A percentile compares a stretch with the other conserved stretches of the same genome.
Conservation (phyloP, 2,329 filamentous ascomycete genomes). For the Xylaria sp. region DNA sequence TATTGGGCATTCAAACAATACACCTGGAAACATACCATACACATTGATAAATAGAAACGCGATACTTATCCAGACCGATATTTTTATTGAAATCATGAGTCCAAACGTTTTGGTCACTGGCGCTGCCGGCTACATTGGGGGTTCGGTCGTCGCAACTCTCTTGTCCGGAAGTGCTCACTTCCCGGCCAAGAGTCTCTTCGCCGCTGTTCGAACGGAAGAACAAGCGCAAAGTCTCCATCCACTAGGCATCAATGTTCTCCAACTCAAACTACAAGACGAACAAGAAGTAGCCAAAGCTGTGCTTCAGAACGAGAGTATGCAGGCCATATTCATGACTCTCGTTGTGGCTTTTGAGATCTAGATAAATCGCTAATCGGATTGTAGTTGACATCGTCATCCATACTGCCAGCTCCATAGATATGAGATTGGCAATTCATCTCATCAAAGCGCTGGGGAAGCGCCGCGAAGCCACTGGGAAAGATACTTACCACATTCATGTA, state of each 20-base stretch:
- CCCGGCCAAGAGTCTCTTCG: constrained; percentile 44
- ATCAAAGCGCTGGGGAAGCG: constrained; percentile 51
- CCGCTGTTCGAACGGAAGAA: constrained; percentile 51
- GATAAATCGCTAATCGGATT: constrained; percentile 39
- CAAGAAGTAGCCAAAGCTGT: constrained; percentile 32
- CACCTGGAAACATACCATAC: not conserved
- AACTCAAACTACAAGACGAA: constrained; percentile 50
- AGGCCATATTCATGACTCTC: not conserved
- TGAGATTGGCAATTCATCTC: constrained; percentile 44
- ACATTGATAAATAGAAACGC: not conserved
- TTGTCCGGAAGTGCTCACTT: constrained; percentile 42
- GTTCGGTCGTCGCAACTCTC: constrained; percentile 52
- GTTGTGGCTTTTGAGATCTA: constrained; percentile 9
- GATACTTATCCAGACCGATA: not conserved
- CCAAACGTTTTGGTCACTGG: constrained; percentile 46
- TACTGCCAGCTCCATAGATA: constrained; percentile 50
- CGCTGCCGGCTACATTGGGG: constrained; percentile 47
- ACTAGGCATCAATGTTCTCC: constrained; percentile 48
- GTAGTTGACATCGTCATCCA: constrained; percentile 54
- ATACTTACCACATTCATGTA: constrained; percentile 52
- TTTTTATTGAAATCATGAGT: constrained; percentile 30
- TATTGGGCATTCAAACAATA: not conserved
- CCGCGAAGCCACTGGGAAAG: constrained; percentile 42
- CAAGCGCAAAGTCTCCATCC: constrained; percentile 50
- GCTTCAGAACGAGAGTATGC: constrained; percentile 36